Conservation (phyloP, 2,329 filamentous ascomycete genomes). For the Claviceps monticola region DNA sequence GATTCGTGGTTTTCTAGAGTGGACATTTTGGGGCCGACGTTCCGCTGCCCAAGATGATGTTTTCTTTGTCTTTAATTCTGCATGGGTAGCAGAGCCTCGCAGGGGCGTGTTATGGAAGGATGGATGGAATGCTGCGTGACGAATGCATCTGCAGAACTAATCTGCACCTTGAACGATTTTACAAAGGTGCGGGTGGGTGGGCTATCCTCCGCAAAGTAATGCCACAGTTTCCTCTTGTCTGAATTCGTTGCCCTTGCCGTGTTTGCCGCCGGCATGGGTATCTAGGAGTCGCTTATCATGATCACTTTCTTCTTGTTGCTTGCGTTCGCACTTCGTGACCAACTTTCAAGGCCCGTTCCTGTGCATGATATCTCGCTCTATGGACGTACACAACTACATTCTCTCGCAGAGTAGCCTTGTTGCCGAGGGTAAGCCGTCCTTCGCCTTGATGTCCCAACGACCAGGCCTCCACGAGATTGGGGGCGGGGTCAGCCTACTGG, state of each 20-base stretch:
- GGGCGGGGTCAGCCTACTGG: too few species aligned
- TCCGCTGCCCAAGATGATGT: background rate
- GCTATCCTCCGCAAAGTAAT: constrained; percentile 27
- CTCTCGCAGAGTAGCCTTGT: too few species aligned
- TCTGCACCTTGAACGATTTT: constrained; percentile 21
- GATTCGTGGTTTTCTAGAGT: constrained; percentile 26
- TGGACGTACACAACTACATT: too few species aligned
- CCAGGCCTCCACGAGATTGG: too few species aligned
- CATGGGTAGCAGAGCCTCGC: constrained; percentile 16
- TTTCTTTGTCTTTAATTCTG: constrained; percentile 1
- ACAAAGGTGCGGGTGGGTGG: constrained; percentile 22
- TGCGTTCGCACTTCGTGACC: too few species aligned
- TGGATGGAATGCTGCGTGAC: constrained; percentile 21
- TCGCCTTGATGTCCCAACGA: too few species aligned
- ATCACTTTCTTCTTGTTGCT: constrained; percentile 9
- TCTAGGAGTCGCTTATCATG: constrained; percentile 23
- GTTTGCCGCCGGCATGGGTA: constrained; percentile 19
- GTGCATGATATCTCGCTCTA: too few species aligned
- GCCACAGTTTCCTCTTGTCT: constrained; percentile 22
- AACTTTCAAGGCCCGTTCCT: too few species aligned
- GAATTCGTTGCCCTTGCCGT: constrained; percentile 12
- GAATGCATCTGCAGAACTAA: constrained; percentile 13
- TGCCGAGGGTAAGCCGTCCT: too few species aligned
- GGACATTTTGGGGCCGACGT: constrained; percentile 9
- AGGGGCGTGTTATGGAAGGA: constrained; percentile 12